Conservation (phyloP, 352 stramenopile species). For the Globisporangium polare region DNA sequence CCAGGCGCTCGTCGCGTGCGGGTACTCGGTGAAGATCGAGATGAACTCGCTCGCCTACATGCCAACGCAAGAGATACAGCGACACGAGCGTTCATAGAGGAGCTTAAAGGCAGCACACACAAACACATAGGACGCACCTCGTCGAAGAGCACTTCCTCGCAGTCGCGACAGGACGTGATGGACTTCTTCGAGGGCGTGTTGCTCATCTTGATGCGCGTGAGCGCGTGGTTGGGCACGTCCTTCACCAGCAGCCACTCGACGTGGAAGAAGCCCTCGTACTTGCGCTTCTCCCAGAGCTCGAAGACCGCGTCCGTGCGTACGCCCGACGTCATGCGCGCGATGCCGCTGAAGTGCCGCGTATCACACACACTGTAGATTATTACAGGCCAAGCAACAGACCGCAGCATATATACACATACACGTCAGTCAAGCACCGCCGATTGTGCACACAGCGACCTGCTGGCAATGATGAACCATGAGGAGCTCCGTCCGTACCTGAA, state of each 20-base stretch:
- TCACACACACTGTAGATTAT: conserved; percentile 48
- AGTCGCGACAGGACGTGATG: conserved; percentile 73
- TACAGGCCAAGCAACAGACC: no score
- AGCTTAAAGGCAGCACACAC: background rate
- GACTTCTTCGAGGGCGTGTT: conserved; percentile 79
- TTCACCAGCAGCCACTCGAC: conserved; percentile 83
- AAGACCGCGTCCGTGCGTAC: conserved; percentile 50
- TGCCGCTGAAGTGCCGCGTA: conserved; percentile 72
- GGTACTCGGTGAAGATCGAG: conserved; percentile 49
- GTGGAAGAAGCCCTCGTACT: conserved; percentile 80
- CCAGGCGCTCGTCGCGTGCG: conserved; percentile 61
- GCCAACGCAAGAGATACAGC: background rate
- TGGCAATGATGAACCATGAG: background rate
- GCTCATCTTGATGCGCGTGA: conserved; percentile 74
- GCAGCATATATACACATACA: background rate
- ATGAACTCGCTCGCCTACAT: conserved; percentile 63
- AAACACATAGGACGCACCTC: conserved; percentile 37
- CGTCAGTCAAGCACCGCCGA: background rate
- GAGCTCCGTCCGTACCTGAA: conserved; percentile 46
- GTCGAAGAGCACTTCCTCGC: conserved; percentile 72
- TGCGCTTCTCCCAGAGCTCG: conserved; percentile 76
- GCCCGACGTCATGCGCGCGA: conserved; percentile 73
- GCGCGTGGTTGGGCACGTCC: conserved; percentile 77
- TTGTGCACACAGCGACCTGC: no score
- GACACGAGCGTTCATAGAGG: background rate